A percentile compares a stretch with the other conserved stretches of the same genome.
Conservation (phyloP, 257 asterid genomes). For the Solanum appendiculatum region DNA sequence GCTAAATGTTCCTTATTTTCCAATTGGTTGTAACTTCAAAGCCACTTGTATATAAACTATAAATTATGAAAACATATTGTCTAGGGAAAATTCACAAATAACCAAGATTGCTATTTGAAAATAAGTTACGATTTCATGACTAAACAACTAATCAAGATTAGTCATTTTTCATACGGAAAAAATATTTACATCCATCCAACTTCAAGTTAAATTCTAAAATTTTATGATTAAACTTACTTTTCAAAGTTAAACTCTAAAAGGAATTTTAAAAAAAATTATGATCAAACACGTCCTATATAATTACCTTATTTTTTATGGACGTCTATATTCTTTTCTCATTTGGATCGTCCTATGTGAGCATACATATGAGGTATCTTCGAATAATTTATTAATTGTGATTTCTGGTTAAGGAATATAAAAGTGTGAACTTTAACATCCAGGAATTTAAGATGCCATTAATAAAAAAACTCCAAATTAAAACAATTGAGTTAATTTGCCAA, state of each 20-base stretch:
- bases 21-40: background rate
- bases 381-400: background rate
- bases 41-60: too few species aligned
- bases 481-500: background rate
- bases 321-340: background rate
- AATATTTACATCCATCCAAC: background rate
- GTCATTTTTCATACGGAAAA: background rate
- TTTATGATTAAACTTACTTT: too few species aligned
- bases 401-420: background rate
- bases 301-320: background rate
- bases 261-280: too few species aligned
- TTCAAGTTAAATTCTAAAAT: too few species aligned
- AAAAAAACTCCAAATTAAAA: background rate
- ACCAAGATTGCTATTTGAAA: background rate
- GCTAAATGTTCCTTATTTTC: background rate
- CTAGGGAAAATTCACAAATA: background rate
- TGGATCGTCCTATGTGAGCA: background rate
- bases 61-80: background rate
- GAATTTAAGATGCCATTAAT: background rate
- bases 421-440: background rate
- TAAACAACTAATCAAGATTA: background rate
- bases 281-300: too few species aligned
- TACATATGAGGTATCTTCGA: background rate
- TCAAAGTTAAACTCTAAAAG: fast-evolving
- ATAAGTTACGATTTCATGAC: background rate